phyloP scores from a whole-genome alignment of 2,329 filamentous ascomycete species.

The Aspergillus caelatus region DNA sequence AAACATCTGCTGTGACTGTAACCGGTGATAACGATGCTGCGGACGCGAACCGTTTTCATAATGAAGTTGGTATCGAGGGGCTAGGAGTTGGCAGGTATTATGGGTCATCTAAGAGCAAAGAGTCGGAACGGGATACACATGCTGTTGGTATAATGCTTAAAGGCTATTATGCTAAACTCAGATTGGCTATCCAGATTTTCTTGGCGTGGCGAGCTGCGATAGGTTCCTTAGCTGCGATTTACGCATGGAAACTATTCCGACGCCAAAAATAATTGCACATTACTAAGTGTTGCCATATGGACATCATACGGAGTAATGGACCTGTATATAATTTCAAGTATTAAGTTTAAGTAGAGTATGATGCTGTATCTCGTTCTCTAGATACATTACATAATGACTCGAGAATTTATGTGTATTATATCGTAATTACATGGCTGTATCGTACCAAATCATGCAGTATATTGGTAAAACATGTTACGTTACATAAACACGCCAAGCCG shows the following conservation, averaged over 20 bases:
- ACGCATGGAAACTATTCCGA: conserved; percentile 33
- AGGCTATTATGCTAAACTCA: conserved; percentile 48
- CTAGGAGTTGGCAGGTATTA: conserved; percentile 40
- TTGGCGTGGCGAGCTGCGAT: conserved; percentile 40
- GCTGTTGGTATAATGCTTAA: conserved; percentile 45
- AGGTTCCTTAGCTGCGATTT: conserved; percentile 33
- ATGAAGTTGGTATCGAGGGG: conserved; percentile 43
- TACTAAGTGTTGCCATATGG: neutral
- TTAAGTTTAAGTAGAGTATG: neutral
- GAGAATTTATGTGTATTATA: neutral
- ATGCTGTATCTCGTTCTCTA: neutral
- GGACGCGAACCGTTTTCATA: conserved; percentile 29
- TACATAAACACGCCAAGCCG: conserved; percentile 6
- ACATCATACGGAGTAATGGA: neutral
- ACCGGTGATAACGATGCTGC: conserved; percentile 19
- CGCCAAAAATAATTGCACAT: conserved; percentile 10
- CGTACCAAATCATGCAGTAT: neutral
- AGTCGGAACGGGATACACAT: conserved; percentile 33
- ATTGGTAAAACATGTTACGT: conserved; percentile 3
- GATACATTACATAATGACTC: neutral
- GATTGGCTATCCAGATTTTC: conserved; percentile 44
- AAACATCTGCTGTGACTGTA: conserved; percentile 36
- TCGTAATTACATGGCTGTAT: neutral
- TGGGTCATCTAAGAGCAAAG: conserved; percentile 25
- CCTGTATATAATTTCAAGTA: neutral